These are phyloP conservation scores for Lichtheimia ornata DNA, from an alignment of 371 early-diverging fungal species.

Conservation along the genomic window DNA sequence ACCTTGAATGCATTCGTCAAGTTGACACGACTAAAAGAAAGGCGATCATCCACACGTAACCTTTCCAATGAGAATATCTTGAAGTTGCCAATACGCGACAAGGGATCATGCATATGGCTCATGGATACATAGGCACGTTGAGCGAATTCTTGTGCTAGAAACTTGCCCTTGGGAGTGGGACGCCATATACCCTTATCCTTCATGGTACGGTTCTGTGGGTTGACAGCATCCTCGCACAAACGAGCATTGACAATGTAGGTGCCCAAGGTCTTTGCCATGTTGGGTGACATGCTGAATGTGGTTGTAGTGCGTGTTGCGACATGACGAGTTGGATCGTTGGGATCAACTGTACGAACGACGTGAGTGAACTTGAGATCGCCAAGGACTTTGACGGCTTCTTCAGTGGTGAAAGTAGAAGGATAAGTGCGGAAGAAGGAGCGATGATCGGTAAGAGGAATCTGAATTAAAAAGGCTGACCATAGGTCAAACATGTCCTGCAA, in stretches of 20 bases:
- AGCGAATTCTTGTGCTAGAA: slow-evolving; percentile 47
- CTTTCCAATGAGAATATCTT: slow-evolving; percentile 40
- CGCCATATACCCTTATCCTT: slow-evolving; percentile 53
- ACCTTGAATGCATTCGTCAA: slow-evolving; percentile 54
- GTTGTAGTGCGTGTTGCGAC: slow-evolving; percentile 53
- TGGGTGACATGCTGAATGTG: slow-evolving; percentile 50
- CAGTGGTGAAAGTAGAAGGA: slow-evolving; percentile 57
- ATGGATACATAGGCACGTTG: slow-evolving; percentile 37
- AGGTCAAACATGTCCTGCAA: slow-evolving; percentile 49
- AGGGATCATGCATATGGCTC: slow-evolving; percentile 26
- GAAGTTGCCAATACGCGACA: slow-evolving; percentile 28
- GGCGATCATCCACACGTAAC: slow-evolving; percentile 32
- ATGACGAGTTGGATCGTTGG: slow-evolving; percentile 47
- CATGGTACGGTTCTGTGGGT: slow-evolving; percentile 51
- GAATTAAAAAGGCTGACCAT: slow-evolving; percentile 43
- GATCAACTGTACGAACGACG: slow-evolving; percentile 53
- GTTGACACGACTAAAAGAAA: slow-evolving; percentile 46
- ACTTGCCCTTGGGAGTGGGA: slow-evolving; percentile 56
- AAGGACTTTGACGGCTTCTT: slow-evolving; percentile 54
- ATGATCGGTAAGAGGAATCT: slow-evolving; percentile 37
- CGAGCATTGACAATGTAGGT: slow-evolving; percentile 61
- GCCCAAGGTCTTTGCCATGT: slow-evolving; percentile 57
- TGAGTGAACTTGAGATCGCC: slow-evolving; percentile 56
- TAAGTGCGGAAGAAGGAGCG: slow-evolving; percentile 55
- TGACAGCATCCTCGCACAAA: slow-evolving; percentile 49